These are phyloP conservation scores for Pichia sp. DNA, from an alignment of 1,139 yeast genomes.

Conservation along the genomic window DNA sequence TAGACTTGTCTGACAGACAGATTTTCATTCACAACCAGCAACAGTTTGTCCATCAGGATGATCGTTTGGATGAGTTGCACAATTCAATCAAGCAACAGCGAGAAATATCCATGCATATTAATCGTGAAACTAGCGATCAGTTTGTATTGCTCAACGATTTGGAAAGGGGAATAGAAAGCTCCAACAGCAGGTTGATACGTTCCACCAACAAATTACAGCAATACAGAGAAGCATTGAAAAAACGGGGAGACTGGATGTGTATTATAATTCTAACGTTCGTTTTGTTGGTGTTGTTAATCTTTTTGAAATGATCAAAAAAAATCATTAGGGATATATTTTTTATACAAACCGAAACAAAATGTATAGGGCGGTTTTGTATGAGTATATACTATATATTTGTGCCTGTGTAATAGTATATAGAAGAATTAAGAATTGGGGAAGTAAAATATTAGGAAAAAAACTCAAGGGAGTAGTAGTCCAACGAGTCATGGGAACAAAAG, in stretches of 20 bases:
- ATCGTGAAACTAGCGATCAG: constrained; percentile 66
- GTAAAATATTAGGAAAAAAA: not conserved
- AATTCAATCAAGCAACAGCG: constrained; percentile 56
- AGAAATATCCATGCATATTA: constrained; percentile 55
- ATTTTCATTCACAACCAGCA: constrained; percentile 69
- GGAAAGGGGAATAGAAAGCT: constrained; percentile 59
- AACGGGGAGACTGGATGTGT: constrained; percentile 70
- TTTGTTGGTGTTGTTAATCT: constrained; percentile 33
- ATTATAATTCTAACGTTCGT: constrained; percentile 54
- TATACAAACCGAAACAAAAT: not conserved
- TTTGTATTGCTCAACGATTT: constrained; percentile 65
- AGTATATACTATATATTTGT: too few species aligned
- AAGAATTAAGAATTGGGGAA: not conserved
- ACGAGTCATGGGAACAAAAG: not conserved
- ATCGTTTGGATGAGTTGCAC: constrained; percentile 55
- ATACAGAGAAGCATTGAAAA: constrained; percentile 55
- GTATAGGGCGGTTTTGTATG: not conserved
- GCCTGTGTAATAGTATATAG: not conserved
- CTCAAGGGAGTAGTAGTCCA: not conserved
- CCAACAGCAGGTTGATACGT: constrained; percentile 46
- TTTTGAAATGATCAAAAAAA: constrained; percentile 37
- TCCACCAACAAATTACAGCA: constrained; percentile 53
- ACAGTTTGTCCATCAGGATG: constrained; percentile 56
- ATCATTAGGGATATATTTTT: not conserved
- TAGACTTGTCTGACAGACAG: constrained; percentile 41